phyloP scores from a whole-genome alignment of 192 early-diverging fungal species.

The Backusella mclennaniae region DNA sequence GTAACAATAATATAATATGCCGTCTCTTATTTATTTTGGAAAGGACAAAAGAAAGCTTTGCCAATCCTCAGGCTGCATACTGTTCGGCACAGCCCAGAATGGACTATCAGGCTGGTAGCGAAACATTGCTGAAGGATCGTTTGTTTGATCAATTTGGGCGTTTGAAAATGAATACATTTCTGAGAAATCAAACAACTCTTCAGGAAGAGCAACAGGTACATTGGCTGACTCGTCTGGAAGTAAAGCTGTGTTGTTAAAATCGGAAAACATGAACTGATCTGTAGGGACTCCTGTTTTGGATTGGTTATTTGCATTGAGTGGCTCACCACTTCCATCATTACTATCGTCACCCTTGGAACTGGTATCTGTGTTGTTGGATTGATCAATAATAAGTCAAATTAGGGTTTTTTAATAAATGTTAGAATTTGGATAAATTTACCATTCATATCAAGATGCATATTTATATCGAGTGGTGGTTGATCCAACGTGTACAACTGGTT shows the following conservation, averaged over 20 bases:
- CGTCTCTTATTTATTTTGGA: neutral
- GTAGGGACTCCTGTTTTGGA: neutral
- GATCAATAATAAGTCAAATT: neutral
- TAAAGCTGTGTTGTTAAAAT: neutral
- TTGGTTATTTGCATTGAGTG: neutral
- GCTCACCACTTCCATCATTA: neutral
- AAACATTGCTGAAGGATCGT: constrained; percentile 1
- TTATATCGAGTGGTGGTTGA: neutral
- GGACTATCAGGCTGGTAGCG: constrained; percentile 4
- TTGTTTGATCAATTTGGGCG: neutral
- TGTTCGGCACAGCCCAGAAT: constrained; percentile 9
- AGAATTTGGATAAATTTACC: neutral
- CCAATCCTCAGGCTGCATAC: constrained; percentile 5
- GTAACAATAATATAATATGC: neutral
- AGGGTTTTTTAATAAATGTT: neutral
- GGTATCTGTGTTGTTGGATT: neutral
- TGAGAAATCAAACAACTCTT: neutral
- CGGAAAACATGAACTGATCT: neutral
- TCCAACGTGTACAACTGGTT: neutral
- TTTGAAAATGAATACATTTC: neutral
- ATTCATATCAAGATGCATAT: neutral
- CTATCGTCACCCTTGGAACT: neutral
- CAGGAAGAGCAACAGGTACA: neutral
- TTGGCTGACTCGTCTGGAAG: neutral
- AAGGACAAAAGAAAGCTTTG: neutral